phyloP scores from a whole-genome alignment of 1,139 yeast species.

The Taphrina communis region DNA sequence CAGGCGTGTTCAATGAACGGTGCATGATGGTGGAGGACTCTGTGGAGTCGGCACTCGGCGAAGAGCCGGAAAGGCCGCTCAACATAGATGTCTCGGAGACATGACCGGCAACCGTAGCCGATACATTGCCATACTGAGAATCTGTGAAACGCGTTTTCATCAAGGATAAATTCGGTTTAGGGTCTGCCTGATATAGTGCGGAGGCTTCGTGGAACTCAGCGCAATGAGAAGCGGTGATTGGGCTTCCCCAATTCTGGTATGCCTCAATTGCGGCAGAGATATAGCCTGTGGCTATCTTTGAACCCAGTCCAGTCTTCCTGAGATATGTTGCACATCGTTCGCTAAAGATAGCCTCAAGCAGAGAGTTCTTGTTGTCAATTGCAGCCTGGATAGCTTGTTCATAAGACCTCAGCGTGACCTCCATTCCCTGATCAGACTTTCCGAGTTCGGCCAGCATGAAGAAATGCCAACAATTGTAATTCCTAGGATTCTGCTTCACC shows the following conservation, averaged over 20 bases:
- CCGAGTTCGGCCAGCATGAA: slow-evolving; percentile 18
- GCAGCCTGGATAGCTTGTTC: slow-evolving; percentile 30
- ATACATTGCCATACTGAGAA: background rate
- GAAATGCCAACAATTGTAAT: slow-evolving; percentile 16
- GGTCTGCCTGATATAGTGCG: background rate
- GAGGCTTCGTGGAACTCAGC: background rate
- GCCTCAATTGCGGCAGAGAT: slow-evolving; percentile 18
- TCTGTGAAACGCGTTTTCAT: background rate
- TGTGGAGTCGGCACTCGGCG: background rate
- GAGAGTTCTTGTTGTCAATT: background rate
- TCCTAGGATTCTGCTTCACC: slow-evolving; percentile 14
- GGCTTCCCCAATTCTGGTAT: slow-evolving; percentile 28
- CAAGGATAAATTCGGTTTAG: background rate
- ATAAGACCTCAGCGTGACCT: background rate
- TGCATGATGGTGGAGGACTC: background rate
- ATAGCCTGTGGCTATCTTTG: slow-evolving; percentile 5
- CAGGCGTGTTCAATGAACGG: background rate
- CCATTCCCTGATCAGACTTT: slow-evolving; percentile 10
- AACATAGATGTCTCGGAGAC: background rate
- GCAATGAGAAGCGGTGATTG: background rate
- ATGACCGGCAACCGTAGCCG: background rate
- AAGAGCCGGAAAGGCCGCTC: background rate
- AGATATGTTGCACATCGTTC: slow-evolving; percentile 33
- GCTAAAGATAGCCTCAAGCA: slow-evolving; percentile 16
- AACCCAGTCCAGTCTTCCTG: background rate